Base-by-base conservation (phyloP, 2,329 filamentous ascomycete species). In the Colletotrichum sp. region DNA sequence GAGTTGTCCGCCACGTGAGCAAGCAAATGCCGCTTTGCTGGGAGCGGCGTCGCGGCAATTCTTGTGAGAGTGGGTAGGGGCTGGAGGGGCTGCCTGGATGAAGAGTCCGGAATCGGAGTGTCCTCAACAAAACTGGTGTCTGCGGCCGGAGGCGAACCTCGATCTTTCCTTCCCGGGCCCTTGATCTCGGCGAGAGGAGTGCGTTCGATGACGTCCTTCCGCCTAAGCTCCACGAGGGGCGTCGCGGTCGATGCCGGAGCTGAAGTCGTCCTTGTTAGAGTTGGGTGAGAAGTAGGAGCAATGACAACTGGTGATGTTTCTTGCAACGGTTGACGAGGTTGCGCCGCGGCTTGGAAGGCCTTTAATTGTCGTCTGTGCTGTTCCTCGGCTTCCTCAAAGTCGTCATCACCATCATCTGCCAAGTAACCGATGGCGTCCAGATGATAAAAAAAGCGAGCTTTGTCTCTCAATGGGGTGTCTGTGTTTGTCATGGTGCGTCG, bases 401-500 rank as follows among this genome's bases (percentile, higher is more conserved):
- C 79, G 8, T 85, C 84, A 12, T 84, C 79, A 3, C 82, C 78
- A 72, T 83, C 78, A 16, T 72, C 57, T 39, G 77, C 61, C 13
- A 36, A 74, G n/a, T 78, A 69, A 15, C 77, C 68, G 18, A 84
- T 80, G 2, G 81, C 79, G 16, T 84, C 81, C 1, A 90, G 80
- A n/a, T 81, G 80, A n/a, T 82, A 77, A 77, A 90, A 91, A 76
- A 88, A 89, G 0, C 83, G 86, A 26, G 81, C 63, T 79, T 91
- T 91, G 43, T 87, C 86, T 66, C 83, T 78, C 8, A 87, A 75
- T 12, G 81, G 67, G 18, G 73, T 66, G 59, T 73, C 74, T 28
- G 59, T 36, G 52, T 61, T 34, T 39, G 39, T 39, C 82, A 84
- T 83, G 71, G 7, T 75, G 63, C 18, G 55, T 24, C 18, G 30